Conservation (phyloP, 192 early-diverging fungal species). For the Coemansia sp. region DNA sequence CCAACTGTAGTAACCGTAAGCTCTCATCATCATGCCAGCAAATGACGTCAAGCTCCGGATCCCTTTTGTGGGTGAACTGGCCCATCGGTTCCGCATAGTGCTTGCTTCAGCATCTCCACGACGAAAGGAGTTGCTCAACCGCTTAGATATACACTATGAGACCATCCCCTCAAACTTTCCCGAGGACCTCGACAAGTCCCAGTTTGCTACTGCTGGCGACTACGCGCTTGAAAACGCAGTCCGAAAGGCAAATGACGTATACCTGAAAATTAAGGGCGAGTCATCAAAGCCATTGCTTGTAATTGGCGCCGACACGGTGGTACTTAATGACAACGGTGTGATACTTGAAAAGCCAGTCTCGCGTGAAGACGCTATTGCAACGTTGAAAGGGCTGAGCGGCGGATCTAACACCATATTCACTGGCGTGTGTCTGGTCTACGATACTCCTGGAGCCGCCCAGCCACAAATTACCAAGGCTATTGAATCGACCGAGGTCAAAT, state of each 20-base stretch:
- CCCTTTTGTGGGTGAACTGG: constrained; percentile 25
- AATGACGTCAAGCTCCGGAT: constrained; percentile 5
- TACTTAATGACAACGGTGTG: constrained; percentile 54
- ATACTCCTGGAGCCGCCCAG: constrained; percentile 2
- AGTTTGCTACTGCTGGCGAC: constrained; percentile 57
- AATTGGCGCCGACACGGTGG: constrained; percentile 85
- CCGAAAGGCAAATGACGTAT: constrained; percentile 72
- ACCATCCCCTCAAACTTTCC: constrained; percentile 72
- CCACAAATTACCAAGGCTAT: constrained; percentile 15
- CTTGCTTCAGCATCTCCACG: constrained; percentile 81
- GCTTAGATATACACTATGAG: constrained; percentile 57
- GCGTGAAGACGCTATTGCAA: constrained; percentile 59
- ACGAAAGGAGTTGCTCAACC: constrained; percentile 69
- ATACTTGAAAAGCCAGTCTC: constrained; percentile 84
- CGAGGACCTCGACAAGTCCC: constrained; percentile 73
- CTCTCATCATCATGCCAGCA: neutral
- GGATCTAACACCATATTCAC: constrained; percentile 73
- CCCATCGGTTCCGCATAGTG: constrained; percentile 55
- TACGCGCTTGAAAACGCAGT: constrained; percentile 73
- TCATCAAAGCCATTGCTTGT: constrained; percentile 58
- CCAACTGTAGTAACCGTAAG: neutral
- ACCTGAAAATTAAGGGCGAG: constrained; percentile 46
- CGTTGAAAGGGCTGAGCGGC: constrained; percentile 62
- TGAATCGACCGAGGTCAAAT: constrained; percentile 69
- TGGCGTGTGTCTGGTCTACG: constrained; percentile 61